Percentiles rank a stretch among this genome's conserved stretches.
phyloP scores from a whole-genome alignment of 2,329 filamentous ascomycete species.

The Hypoxylon sp. region DNA sequence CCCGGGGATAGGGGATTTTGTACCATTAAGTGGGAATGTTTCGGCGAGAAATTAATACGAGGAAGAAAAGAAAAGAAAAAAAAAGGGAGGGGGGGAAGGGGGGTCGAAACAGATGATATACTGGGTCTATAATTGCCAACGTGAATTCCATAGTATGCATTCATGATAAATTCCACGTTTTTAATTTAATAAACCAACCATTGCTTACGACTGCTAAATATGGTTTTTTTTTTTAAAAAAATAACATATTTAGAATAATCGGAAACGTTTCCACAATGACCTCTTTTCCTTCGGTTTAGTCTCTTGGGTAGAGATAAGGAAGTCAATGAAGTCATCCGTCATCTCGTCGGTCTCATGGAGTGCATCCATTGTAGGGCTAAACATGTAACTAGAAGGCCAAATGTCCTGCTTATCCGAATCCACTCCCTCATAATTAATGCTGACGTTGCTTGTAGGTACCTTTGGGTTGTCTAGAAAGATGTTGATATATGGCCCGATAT shows the following conservation, averaged over 20 bases:
- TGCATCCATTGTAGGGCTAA: not conserved
- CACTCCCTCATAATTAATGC: not conserved
- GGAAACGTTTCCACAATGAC: constrained; percentile 20
- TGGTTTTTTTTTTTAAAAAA: not conserved
- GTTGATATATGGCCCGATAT: not conserved
- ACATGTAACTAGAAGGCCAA: not conserved
- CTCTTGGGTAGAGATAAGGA: constrained; percentile 14
- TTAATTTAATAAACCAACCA: not conserved
- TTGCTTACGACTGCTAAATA: not conserved
- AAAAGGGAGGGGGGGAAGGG: no score
- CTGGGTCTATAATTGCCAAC: not conserved
- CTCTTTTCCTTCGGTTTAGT: not conserved
- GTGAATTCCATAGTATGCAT: constrained; percentile 1
- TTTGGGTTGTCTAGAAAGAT: not conserved
- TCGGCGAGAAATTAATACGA: not conserved
- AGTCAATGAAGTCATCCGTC: constrained; percentile 32
- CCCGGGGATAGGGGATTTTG: not conserved
- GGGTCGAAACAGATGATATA: not conserved
- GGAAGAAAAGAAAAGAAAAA: no score
- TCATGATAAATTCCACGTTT: not conserved
- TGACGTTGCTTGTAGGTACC: not conserved
- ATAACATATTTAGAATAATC: not conserved
- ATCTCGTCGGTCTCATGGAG: not conserved
- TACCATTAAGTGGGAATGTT: not conserved
- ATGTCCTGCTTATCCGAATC: not conserved